Conservation (phyloP, 257 asterid species). For the Plantago elongata region DNA sequence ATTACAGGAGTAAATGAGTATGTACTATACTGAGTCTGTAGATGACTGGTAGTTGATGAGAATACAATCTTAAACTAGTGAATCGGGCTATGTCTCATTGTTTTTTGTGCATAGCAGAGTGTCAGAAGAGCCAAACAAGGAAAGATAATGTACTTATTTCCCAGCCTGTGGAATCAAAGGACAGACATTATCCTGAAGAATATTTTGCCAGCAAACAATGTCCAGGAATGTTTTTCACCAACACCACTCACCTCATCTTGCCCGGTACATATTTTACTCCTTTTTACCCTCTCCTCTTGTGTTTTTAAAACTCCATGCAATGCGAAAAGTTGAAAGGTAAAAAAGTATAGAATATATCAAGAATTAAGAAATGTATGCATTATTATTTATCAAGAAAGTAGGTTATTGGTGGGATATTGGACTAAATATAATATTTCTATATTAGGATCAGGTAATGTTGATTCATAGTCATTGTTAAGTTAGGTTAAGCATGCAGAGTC, state of each 20-base stretch:
- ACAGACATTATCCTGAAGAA: slow-evolving; percentile 9
- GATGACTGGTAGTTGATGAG: not conserved
- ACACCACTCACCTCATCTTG: too few relatives aligned
- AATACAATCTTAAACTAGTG: slow-evolving; percentile 4
- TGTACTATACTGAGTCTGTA: not conserved
- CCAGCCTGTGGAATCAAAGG: not conserved
- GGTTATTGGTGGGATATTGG: not conserved
- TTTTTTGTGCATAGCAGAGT: slow-evolving; percentile 9
- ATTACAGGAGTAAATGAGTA: too few relatives aligned
- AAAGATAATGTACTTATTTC: not conserved
- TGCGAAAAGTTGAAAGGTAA: not conserved
- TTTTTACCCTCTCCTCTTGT: not conserved
- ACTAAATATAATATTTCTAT: not conserved
- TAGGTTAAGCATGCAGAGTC: slow-evolving; percentile 14
- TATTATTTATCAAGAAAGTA: slow-evolving; percentile 1
- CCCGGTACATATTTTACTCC: not conserved
- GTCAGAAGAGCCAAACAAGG: slow-evolving; percentile 12
- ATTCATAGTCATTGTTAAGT: slow-evolving; percentile 18
- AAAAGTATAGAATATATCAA: too few relatives aligned
- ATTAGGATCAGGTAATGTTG: slow-evolving; percentile 13
- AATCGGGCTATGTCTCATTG: slow-evolving; percentile 5
- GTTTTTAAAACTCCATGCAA: not conserved
- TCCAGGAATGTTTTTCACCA: not conserved
- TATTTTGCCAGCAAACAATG: not conserved
- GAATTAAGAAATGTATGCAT: not conserved